Base-by-base conservation (phyloP, 371 early-diverging fungal genomes). In the Mucor sp. region DNA sequence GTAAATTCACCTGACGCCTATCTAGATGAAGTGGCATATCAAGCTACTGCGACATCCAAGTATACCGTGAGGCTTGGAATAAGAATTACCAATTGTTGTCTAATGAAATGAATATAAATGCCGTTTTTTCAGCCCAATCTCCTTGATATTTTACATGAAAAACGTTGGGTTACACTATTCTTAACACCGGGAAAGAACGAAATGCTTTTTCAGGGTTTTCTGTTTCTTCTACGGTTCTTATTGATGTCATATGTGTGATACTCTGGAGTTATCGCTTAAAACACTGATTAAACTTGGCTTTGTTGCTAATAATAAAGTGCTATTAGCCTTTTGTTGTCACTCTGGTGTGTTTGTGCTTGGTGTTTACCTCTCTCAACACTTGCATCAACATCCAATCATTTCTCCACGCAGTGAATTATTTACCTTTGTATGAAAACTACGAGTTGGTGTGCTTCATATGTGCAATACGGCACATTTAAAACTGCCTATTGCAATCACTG, bases 181-280 rank as follows among this genome's bases (percentile, higher is more conserved):
- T 32, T 37, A 19, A 56, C n/a, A 56, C 50, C 50, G 12, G 21
- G 9, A 50, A 50, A 48, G 21, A 21, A 23, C 9, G 11, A 50
- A 50, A 6, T 50, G 14, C 11, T 21, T 50, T 23, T 56, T 56
- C 56, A 32, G 56, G 56, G 56, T 56, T 56, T 56, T 56, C 32
- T 32, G 17, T 23, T 30, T 28, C n/a, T 55, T 55, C 14, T 55
- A n/a, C n/a, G n/a, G 2, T 56, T 32, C 28, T 14, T 8, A 56
- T 32, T 56, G 56, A 56, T 56, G 56, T 56, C 56, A 56, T 56
- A 28, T 56, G 56, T 30, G 56, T 56, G n/a, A 0, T 56, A 56
- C 56, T 15, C 32, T 47, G 47, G 12, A 23, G 12, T 25, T 50
- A 25, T 50, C 21, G 12, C 3, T 25, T 25, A 7, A 25, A 14